These are phyloP conservation scores for Artemisia annua DNA, from an alignment of 129 eudicot genomes.

Conservation along the genomic window DNA sequence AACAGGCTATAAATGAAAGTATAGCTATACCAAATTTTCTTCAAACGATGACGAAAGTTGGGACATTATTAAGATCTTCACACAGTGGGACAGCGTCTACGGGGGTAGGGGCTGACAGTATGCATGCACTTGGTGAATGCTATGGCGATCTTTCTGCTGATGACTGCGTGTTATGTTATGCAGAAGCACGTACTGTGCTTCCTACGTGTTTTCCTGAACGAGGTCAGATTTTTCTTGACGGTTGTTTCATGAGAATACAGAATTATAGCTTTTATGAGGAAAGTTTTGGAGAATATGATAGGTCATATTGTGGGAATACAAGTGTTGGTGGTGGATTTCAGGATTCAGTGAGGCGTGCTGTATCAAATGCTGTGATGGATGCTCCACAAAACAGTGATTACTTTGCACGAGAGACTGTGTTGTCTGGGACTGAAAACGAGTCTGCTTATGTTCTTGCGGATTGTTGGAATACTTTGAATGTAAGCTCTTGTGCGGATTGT, in stretches of 20 bases:
- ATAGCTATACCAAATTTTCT: conserved; percentile 52
- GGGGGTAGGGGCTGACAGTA: conserved; percentile 48
- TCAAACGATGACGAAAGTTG: conserved; percentile 57
- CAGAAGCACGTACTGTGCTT: conserved; percentile 55
- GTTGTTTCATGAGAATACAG: conserved; percentile 70
- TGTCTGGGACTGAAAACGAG: conserved; percentile 21
- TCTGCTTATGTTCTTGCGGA: conserved; percentile 59
- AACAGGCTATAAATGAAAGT: conserved; percentile 26
- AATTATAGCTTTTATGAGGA: conserved; percentile 59
- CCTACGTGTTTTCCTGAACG: conserved; percentile 64
- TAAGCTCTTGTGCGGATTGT: conserved; percentile 54
- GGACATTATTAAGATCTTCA: conserved; percentile 44
- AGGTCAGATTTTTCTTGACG: conserved; percentile 66
- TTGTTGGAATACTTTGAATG: conserved; percentile 66
- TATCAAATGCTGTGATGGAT: conserved; percentile 42
- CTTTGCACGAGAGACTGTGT: conserved; percentile 36
- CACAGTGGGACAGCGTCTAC: conserved; percentile 46
- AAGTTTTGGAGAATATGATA: conserved; percentile 41
- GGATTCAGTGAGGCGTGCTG: conserved; percentile 43
- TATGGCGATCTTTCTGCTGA: conserved; percentile 70
- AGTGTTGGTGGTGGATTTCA: conserved; percentile 31
- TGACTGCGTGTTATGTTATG: conserved; percentile 69
- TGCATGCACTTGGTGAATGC: conserved; percentile 66
- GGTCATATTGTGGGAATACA: conserved; percentile 47
- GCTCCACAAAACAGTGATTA: conserved; percentile 45